Base-by-base conservation (phyloP, 2,329 filamentous ascomycete species). In the Graphilbum fragrans region DNA sequence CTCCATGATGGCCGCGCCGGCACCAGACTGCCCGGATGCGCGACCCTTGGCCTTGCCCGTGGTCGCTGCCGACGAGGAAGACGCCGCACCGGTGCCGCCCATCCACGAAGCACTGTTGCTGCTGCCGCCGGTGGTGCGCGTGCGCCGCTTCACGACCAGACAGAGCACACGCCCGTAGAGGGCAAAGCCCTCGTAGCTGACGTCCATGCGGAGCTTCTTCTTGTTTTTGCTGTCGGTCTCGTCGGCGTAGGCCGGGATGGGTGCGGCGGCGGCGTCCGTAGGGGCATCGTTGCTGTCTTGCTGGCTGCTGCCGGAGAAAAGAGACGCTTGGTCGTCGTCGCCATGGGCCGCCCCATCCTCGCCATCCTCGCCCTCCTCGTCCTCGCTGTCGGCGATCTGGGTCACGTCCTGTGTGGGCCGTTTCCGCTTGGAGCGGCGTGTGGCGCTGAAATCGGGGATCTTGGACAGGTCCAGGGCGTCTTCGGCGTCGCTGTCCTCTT, bases 121-220 rank as follows among this genome's bases (percentile, higher is more conserved):
- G 39, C 49, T 53, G 43, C 55, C 54, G 38, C 47, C 49, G 42
- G 55, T 47, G 42, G 55, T 47, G 41, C 55, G 59, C 43, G 53
- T 81, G 46, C 82, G 79, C 57, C 82, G 84, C 59, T 78, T 80
- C 54, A 98, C 80, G 9, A 98, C 82, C 44, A 98, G 70, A 60
- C 88, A 96, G 21, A 98, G 67, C 37, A 94, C 86, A 51, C 86
- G 82, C 11, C 92, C 87, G 62, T 94, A 94, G 55, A 98, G 95
- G 52, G 82, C 85, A 62, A 96, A 96, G 9, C 92, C 90, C 54
- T 96, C 87, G 61, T 96, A 98, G 14, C 79, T 80, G 21, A 90
- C 92, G 47, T 82, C 80, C 66, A 95, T 75, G 18, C 74, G 76
- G 52, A 94, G 64, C 59, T 95, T 96, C 67, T 98, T 95, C 64